Percentiles rank a stretch among this genome's conserved stretches.
phyloP scores from a whole-genome alignment of 1,139 yeast genomes.

The Pichia sp. region DNA sequence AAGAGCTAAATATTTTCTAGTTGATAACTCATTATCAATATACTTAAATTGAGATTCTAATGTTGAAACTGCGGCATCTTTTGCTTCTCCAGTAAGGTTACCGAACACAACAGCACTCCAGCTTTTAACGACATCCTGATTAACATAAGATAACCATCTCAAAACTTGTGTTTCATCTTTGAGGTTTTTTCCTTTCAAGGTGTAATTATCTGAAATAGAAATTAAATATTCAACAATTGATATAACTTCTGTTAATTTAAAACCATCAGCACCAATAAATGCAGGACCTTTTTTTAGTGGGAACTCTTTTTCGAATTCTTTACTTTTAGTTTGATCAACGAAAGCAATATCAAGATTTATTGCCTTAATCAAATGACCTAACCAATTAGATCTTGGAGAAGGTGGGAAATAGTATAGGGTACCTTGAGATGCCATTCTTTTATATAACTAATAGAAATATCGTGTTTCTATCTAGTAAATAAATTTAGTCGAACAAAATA shows the following conservation, averaged over 20 bases:
- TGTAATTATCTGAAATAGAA: constrained; percentile 13
- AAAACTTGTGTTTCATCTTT: constrained; percentile 26
- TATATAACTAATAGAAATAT: neutral
- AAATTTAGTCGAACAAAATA: too few relatives aligned
- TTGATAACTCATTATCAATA: constrained; percentile 7
- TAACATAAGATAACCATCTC: constrained; percentile 28
- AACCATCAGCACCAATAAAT: constrained; percentile 26
- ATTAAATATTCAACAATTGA: constrained; percentile 28
- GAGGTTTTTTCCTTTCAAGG: constrained; percentile 20
- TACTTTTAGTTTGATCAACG: constrained; percentile 15
- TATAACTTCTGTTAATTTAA: constrained; percentile 26
- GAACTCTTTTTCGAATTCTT: neutral
- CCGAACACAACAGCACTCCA: neutral
- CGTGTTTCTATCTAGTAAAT: too few relatives aligned
- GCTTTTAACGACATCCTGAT: constrained; percentile 21
- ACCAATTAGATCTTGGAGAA: constrained; percentile 22
- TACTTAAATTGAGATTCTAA: neutral
- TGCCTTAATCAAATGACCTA: constrained; percentile 14
- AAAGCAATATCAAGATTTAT: constrained; percentile 37
- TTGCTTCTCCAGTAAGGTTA: constrained; percentile 5
- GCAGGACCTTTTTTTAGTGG: constrained; percentile 31
- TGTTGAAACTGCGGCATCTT: neutral
- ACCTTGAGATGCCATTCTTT: constrained; percentile 13
- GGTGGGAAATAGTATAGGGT: constrained; percentile 14
- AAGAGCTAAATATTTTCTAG: constrained; percentile 2